These are phyloP conservation scores for Kickxella alabastrina DNA, from an alignment of 192 early-diverging fungal genomes.

Conservation along the genomic window DNA sequence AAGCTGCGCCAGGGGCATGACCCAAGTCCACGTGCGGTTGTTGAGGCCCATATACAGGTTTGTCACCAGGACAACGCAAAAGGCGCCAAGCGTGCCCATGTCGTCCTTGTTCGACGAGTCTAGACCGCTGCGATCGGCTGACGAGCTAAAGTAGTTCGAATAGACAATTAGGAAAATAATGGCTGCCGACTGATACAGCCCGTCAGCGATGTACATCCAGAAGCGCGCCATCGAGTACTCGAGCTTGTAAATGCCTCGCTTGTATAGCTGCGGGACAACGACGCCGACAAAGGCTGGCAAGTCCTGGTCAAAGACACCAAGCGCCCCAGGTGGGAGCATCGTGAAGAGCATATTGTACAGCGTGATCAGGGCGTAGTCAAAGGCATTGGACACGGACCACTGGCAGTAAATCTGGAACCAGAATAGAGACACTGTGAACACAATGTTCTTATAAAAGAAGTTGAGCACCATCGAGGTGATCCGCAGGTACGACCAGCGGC, in stretches of 20 bases:
- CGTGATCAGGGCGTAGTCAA: slow-evolving; percentile 86
- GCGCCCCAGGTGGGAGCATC: slow-evolving; percentile 70
- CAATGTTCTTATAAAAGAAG: slow-evolving; percentile 95
- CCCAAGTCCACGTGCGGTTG: slow-evolving; percentile 72
- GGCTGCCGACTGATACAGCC: slow-evolving; percentile 65
- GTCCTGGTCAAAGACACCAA: slow-evolving; percentile 84
- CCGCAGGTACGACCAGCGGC: slow-evolving; percentile 86
- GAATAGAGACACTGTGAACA: slow-evolving; percentile 83
- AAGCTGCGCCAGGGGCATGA: slow-evolving; percentile 52
- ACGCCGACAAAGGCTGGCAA: slow-evolving; percentile 62
- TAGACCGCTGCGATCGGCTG: slow-evolving; percentile 54
- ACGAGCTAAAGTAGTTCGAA: slow-evolving; percentile 52
- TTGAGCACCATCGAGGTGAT: slow-evolving; percentile 83
- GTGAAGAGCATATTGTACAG: slow-evolving; percentile 88
- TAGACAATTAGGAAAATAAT: slow-evolving; percentile 66
- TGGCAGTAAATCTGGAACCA: slow-evolving; percentile 89
- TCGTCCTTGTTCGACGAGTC: slow-evolving; percentile 54
- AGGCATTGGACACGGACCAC: slow-evolving; percentile 74
- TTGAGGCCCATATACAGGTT: slow-evolving; percentile 78
- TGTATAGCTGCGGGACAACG: slow-evolving; percentile 75
- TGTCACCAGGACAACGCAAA: slow-evolving; percentile 65
- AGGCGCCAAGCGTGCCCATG: slow-evolving; percentile 69
- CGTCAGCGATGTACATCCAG: slow-evolving; percentile 70
- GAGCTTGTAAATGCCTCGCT: slow-evolving; percentile 64
- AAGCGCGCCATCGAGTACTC: slow-evolving; percentile 72